A percentile compares a stretch with the other conserved stretches of the same genome.
These are phyloP conservation scores for Bipolaris zeicola DNA, from an alignment of 2,329 filamentous ascomycete genomes.

Conservation along the genomic window DNA sequence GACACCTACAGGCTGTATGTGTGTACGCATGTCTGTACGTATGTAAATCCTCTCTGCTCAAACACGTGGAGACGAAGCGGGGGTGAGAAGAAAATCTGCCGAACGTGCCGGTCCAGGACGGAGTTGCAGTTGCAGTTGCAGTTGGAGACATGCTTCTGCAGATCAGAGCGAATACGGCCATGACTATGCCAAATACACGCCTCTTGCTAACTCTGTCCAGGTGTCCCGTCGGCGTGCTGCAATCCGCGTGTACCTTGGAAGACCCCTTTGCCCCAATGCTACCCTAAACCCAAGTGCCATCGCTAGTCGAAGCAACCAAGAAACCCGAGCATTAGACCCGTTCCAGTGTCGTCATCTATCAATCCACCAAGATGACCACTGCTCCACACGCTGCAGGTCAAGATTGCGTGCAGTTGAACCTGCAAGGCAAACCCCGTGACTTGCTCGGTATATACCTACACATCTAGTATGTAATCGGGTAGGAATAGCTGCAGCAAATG, in stretches of 20 bases:
- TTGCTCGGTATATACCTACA: neutral
- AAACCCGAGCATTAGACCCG: neutral
- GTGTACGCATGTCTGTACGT: neutral
- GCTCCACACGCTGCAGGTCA: neutral
- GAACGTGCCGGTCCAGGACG: constrained; percentile 22
- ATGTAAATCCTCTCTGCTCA: constrained; percentile 1
- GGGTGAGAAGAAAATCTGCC: constrained; percentile 24
- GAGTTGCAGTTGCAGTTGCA: constrained; percentile 4
- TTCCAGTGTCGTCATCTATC: neutral
- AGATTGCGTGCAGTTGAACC: neutral
- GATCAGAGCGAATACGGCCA: constrained; percentile 12
- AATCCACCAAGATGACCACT: neutral
- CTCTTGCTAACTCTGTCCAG: neutral
- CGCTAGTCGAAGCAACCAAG: constrained; percentile 1
- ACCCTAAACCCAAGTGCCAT: neutral
- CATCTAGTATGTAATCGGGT: no score
- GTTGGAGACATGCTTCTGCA: constrained; percentile 12
- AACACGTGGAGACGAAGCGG: constrained; percentile 29
- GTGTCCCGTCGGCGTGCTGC: neutral
- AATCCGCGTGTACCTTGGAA: neutral
- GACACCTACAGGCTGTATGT: neutral
- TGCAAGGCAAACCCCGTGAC: neutral
- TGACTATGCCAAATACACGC: no score
- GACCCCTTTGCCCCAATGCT: neutral
- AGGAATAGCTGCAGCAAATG: neutral